These are phyloP conservation scores for Solanum virginianum DNA, from an alignment of 257 asterid species.

Conservation along the genomic window DNA sequence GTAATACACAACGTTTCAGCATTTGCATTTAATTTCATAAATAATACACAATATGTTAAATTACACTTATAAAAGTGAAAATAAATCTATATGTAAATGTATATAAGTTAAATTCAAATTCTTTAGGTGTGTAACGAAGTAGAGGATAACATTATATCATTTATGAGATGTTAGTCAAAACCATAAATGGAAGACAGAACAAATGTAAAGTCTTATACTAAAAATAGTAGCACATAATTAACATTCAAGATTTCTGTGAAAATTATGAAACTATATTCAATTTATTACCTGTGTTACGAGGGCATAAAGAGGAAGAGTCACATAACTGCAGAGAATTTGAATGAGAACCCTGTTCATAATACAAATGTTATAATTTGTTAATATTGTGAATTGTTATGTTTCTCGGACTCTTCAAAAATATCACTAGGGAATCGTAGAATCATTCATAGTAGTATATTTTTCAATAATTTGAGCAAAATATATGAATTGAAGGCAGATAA, in stretches of 20 bases:
- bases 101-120: too few species aligned
- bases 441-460: neutral
- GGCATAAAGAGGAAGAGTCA: conserved; percentile 90
- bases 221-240: too few species aligned
- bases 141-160: neutral
- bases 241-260: neutral
- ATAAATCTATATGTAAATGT: too few species aligned
- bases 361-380: neutral
- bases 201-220: too few species aligned
- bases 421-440: neutral
- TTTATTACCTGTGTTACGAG: conserved; percentile 81
- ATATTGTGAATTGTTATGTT: neutral
- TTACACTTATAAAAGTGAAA: neutral
- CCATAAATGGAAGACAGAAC: too few species aligned
- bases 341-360: conserved; percentile 43
- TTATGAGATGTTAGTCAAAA: neutral
- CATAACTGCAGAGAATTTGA: conserved; percentile 77
- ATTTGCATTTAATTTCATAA: neutral
- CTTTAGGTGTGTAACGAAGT: neutral
- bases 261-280: neutral
- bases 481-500: neutral
- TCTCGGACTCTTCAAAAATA: neutral
- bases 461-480: neutral
- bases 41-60: too few species aligned
- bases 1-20: neutral